These are phyloP conservation scores for Lagerstroemia speciosa DNA, from an alignment of 345 rosid genomes.

Conservation along the genomic window DNA sequence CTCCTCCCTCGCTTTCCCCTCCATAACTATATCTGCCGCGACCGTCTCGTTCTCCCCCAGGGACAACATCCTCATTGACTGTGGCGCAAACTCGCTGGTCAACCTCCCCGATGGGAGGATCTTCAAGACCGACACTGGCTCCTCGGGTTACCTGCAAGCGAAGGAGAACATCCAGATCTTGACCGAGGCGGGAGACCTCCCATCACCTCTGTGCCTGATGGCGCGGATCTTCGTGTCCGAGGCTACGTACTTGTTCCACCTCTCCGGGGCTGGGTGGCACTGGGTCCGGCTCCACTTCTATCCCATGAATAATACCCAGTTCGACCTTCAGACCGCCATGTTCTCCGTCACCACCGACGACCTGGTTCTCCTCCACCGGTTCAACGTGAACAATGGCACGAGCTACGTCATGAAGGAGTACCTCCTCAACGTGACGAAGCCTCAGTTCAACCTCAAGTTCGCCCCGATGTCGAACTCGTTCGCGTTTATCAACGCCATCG, in stretches of 20 bases:
- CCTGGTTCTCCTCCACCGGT: conserved; percentile 5
- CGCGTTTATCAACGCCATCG: conserved; percentile 9
- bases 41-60: neutral
- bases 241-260: conserved; percentile 7
- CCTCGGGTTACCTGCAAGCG: conserved; percentile 6
- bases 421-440: neutral
- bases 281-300: conserved; percentile 10
- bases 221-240: conserved; percentile 10
- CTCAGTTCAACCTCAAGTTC: conserved; percentile 3
- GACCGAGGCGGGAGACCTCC: neutral
- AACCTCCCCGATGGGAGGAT: conserved; percentile 12
- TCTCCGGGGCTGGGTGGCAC: conserved; percentile 9
- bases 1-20: neutral
- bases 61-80: conserved; percentile 8
- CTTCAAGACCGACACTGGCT: conserved; percentile 10
- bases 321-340: conserved; percentile 1
- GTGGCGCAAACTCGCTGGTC: conserved; percentile 7
- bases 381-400: neutral
- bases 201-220: conserved; percentile 1
- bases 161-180: conserved; percentile 7
- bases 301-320: neutral
- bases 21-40: neutral
- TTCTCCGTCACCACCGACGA: neutral
- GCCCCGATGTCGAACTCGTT: conserved; percentile 2
- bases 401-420: conserved; percentile 8